These are phyloP conservation scores for Sherardia arvensis DNA, from an alignment of 257 asterid genomes.

Conservation along the genomic window DNA sequence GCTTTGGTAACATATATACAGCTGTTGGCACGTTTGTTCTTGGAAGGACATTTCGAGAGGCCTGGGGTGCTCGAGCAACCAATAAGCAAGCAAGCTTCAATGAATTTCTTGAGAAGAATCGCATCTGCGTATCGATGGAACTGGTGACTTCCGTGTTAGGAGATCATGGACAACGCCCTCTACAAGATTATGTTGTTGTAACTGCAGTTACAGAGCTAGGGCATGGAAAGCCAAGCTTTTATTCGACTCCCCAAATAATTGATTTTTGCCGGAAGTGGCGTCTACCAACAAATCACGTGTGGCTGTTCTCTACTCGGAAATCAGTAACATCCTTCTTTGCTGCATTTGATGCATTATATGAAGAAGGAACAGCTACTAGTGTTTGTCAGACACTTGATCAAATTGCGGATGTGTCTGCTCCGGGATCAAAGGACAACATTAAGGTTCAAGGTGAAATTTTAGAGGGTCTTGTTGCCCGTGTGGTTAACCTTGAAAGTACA, in stretches of 20 bases:
- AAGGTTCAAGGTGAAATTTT: slow-evolving; percentile 91
- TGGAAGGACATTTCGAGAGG: slow-evolving; percentile 78
- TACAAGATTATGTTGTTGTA: slow-evolving; percentile 89
- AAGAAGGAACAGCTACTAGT: slow-evolving; percentile 92
- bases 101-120: slow-evolving; percentile 73
- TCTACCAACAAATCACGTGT: slow-evolving; percentile 86
- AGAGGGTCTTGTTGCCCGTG: slow-evolving; percentile 96
- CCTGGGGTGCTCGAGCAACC: slow-evolving; percentile 84
- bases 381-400: slow-evolving; percentile 85
- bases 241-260: slow-evolving; percentile 81
- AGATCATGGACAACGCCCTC: slow-evolving; percentile 97
- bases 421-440: slow-evolving; percentile 85
- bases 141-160: slow-evolving; percentile 95
- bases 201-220: slow-evolving; percentile 96
- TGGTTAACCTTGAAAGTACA: slow-evolving; percentile 72
- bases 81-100: slow-evolving; percentile 89
- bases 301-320: slow-evolving; percentile 96
- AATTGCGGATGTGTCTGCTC: slow-evolving; percentile 79
- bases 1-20: slow-evolving; percentile 89
- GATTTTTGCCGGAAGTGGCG: slow-evolving; percentile 94
- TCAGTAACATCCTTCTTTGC: slow-evolving; percentile 89
- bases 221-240: slow-evolving; percentile 81
- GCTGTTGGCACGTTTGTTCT: slow-evolving; percentile 98
- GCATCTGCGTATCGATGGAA: slow-evolving; percentile 92
- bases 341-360: slow-evolving; percentile 85